Evolutionary conservation across 2,329 filamentous ascomycete species (phyloP), one percentile per base, ranked within the genome.

Genomic region (Dothideomycetes sp.): DNA sequence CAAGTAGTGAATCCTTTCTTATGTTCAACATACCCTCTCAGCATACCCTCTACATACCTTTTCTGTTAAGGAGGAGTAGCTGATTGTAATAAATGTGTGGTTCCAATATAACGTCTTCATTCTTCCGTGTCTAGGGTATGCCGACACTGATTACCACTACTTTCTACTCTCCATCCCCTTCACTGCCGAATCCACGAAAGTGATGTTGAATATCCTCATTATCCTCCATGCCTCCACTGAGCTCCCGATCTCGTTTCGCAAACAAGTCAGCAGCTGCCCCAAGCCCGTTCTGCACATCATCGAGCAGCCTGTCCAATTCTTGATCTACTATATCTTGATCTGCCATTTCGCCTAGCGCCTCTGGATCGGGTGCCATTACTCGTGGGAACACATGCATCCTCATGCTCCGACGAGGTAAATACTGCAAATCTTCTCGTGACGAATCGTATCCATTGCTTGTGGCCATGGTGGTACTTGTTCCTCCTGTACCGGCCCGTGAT

Each of bases 241-340:
- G 31, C n/a, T 37, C 39, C 33, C 30, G 27, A 14, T 41, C 39
- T 8, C 39, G 39, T 14, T 34, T 10, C 7, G 36, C 17, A 15
- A 41, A 41, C 34, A 33, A 3, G 15, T 41, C 39, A 5, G 39
- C 39, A 12, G 39, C 39, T 19, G 36, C 22, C 19, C 34, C 34
- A n/a, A 47, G 37, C 19, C 45, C 43, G 11, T 31, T 37, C 12
- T 36, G 44, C 2, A 54, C 39, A 34, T 53, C 53, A 12, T 49
- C 49, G 30, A 59, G 45, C 31, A 52, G 37, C 8, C 54, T 50
- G 12, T 47, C 49, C 14, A 57, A 36, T 43, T 61, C 57, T 4
- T 46, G 44, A 16, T 47, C 47, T 17, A 60, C 40, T 2, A 57
- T 17, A 2, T 46, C 40, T 3, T 48, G 40, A 40, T 58, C 51